Conservation (phyloP, 2,329 filamentous ascomycete genomes). For the Cladophialophora chaetospira region DNA sequence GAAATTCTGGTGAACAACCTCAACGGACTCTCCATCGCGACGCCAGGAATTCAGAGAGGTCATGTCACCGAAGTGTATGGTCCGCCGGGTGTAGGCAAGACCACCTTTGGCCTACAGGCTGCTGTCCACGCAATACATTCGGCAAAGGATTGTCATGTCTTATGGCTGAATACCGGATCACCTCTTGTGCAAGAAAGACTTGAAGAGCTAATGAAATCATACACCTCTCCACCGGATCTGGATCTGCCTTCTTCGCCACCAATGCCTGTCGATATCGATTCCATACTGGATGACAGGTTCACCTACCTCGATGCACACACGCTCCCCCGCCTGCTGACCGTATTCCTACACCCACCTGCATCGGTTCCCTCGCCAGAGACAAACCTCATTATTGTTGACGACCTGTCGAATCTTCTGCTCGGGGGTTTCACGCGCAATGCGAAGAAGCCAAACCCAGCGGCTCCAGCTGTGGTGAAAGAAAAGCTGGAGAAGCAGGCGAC, state of each 20-base stretch:
- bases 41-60: constrained; percentile 55
- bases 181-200: constrained; percentile 53
- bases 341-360: constrained; percentile 68
- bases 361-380: constrained; percentile 64
- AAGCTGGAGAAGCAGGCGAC: constrained; percentile 52
- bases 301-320: constrained; percentile 64
- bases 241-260: constrained; percentile 11
- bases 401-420: constrained; percentile 74
- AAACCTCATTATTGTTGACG: constrained; percentile 74
- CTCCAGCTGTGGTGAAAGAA: constrained; percentile 36
- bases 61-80: constrained; percentile 87
- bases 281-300: constrained; percentile 52
- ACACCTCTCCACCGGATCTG: constrained; percentile 9
- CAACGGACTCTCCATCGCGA: constrained; percentile 4
- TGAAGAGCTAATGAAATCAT: constrained; percentile 45
- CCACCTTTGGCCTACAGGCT: constrained; percentile 73
- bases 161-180: constrained; percentile 70
- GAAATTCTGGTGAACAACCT: constrained; percentile 39
- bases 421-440: constrained; percentile 68
- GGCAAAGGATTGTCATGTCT: constrained; percentile 57
- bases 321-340: constrained; percentile 68
- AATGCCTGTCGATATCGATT: not conserved
- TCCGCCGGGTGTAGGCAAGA: constrained; percentile 83
- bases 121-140: constrained; percentile 63
- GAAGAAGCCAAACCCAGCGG: constrained; percentile 40